Conservation (phyloP, 352 stramenopile genomes). For the Peronospora tabacina region DNA sequence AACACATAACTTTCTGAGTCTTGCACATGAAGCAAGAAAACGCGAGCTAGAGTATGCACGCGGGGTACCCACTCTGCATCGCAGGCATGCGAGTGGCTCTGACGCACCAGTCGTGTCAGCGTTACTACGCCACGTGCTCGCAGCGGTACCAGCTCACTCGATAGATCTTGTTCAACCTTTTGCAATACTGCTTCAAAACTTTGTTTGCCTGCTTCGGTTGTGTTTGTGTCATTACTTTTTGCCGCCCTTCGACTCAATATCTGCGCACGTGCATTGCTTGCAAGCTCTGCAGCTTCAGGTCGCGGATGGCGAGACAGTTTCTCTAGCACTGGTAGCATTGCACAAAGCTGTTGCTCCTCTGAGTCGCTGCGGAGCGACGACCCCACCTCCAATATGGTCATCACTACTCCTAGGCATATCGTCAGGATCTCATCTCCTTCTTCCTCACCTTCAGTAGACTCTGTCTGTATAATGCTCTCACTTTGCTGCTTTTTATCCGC, state of each 20-base stretch:
- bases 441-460: slow-evolving; percentile 35
- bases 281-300: slow-evolving; percentile 63
- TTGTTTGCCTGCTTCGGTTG: slow-evolving; percentile 10
- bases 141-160: slow-evolving; percentile 56
- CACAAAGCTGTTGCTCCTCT: slow-evolving; percentile 51
- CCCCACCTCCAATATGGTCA: slow-evolving; percentile 74
- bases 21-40: slow-evolving; percentile 57
- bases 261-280: slow-evolving; percentile 49
- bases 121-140: slow-evolving; percentile 65
- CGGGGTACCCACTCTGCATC: slow-evolving; percentile 41
- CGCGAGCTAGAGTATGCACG: slow-evolving; percentile 39
- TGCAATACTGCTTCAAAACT: slow-evolving; percentile 52
- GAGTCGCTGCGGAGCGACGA: slow-evolving; percentile 31
- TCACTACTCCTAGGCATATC: slow-evolving; percentile 67
- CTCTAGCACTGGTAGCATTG: slow-evolving; percentile 61
- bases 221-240: background rate
- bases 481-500: slow-evolving; percentile 27
- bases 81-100: slow-evolving; percentile 35
- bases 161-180: slow-evolving; percentile 48
- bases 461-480: slow-evolving; percentile 4
- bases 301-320: slow-evolving; percentile 41
- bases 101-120: slow-evolving; percentile 69
- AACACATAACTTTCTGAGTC: slow-evolving; percentile 82
- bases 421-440: slow-evolving; percentile 63
- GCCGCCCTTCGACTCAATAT: slow-evolving; percentile 46